phyloP scores from a whole-genome alignment of 805 yeast species.

The Sugiyamaella lignohabitans region DNA sequence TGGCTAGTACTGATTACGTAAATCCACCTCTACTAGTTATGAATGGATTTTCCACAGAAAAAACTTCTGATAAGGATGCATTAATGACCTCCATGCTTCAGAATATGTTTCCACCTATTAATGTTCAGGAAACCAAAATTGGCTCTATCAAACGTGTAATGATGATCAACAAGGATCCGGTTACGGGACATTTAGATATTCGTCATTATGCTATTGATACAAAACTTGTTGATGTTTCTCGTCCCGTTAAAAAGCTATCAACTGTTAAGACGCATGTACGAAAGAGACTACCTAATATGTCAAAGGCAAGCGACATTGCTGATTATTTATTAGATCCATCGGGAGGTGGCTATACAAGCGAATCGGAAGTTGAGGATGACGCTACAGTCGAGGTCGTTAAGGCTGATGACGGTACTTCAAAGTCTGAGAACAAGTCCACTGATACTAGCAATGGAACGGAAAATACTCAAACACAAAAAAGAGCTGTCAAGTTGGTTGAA shows the following conservation, averaged over 20 bases:
- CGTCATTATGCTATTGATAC: slow-evolving; percentile 90
- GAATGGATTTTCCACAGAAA: slow-evolving; percentile 77
- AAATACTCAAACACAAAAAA: slow-evolving; percentile 40
- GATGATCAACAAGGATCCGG: slow-evolving; percentile 66
- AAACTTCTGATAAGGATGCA: slow-evolving; percentile 58
- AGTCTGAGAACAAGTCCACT: neutral
- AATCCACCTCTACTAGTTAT: slow-evolving; percentile 87
- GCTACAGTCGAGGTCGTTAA: slow-evolving; percentile 20
- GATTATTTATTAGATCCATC: slow-evolving; percentile 81
- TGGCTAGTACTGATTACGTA: slow-evolving; percentile 46
- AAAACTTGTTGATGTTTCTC: slow-evolving; percentile 62
- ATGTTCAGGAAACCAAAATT: slow-evolving; percentile 75
- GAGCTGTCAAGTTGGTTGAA: slow-evolving; percentile 88
- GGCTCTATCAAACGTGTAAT: slow-evolving; percentile 74
- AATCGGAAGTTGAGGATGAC: slow-evolving; percentile 72
- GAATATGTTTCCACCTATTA: slow-evolving; percentile 91
- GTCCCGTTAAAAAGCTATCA: slow-evolving; percentile 64
- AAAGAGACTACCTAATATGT: slow-evolving; percentile 64
- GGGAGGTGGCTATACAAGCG: slow-evolving; percentile 75
- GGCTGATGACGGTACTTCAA: slow-evolving; percentile 2
- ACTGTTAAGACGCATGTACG: slow-evolving; percentile 54
- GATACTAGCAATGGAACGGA: slow-evolving; percentile 1
- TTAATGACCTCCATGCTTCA: slow-evolving; percentile 85
- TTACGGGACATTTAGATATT: slow-evolving; percentile 67
- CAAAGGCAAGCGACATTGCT: slow-evolving; percentile 64